Percentiles rank a stretch among this genome's conserved stretches.
Evolutionary conservation across 2,329 filamentous ascomycete species (phyloP).

Genomic region (Pyrenophora seminiperda): DNA sequence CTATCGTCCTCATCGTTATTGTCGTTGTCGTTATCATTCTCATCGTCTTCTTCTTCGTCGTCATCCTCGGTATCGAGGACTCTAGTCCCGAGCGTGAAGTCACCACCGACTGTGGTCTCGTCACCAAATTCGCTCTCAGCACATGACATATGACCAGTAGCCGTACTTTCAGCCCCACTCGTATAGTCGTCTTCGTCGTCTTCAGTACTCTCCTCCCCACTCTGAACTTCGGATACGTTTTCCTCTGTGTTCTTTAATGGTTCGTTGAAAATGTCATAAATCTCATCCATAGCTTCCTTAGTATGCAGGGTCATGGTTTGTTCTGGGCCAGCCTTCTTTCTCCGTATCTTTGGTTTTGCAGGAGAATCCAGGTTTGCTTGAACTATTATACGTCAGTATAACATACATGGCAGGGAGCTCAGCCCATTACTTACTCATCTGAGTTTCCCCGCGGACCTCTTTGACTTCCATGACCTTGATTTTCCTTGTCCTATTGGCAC

Average conservation of each 20-base stretch:
- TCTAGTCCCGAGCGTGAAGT: conserved; percentile 53
- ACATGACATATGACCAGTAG: conserved; percentile 71
- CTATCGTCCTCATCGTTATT: conserved; percentile 32
- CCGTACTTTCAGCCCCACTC: conserved; percentile 82
- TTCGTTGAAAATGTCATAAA: conserved; percentile 96
- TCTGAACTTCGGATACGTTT: conserved; percentile 60
- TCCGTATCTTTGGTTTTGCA: conserved; percentile 70
- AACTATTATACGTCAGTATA: conserved; percentile 59
- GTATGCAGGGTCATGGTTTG: conserved; percentile 99
- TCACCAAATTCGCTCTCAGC: conserved; percentile 69
- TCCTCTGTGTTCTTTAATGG: conserved; percentile 64
- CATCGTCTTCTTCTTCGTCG: conserved; percentile 1
- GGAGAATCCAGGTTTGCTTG: conserved; percentile 93
- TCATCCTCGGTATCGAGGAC: conserved; percentile 51
- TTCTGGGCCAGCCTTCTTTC: conserved; percentile 75
- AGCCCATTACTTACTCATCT: conserved; percentile 73
- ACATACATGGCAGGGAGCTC: not conserved
- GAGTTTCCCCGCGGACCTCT: conserved; percentile 76
- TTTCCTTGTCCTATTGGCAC: conserved; percentile 57
- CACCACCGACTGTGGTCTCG: conserved; percentile 60
- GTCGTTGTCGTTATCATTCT: conserved; percentile 5
- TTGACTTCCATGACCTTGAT: conserved; percentile 75
- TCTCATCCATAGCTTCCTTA: conserved; percentile 92
- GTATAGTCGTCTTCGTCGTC: conserved; percentile 72
- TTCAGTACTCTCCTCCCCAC: conserved; percentile 70